Evolutionary conservation across 2,329 filamentous ascomycete species (phyloP), one percentile per base, ranked within the genome.

Genomic region (Allantophomopsis lycopodina): DNA sequence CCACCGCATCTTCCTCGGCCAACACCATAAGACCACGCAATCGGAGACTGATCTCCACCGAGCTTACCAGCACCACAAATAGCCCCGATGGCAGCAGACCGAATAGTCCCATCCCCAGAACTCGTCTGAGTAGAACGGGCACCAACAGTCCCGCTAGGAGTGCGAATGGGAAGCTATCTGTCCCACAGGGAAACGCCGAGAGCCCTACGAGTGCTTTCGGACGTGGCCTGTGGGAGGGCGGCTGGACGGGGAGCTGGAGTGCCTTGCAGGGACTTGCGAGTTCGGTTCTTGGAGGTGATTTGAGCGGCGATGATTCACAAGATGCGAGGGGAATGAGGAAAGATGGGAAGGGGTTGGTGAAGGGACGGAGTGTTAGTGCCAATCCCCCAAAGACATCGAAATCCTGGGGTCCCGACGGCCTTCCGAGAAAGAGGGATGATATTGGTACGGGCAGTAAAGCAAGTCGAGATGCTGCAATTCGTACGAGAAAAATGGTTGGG

Each of bases 401-500:
- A 16, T 42, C 43, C 36, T 56, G 54, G 55, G 54, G 55, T n/a
- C 52, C 53, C 14, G n/a, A 41, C 36, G 17, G 41, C 39, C 28
- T 36, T 44, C 28, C 45, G 45, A 17, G 31, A 36, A 33, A 16
- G 30, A 43, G 44, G 40, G 45, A 43, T 11, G 46, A 43, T 15
- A 68, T 77, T 37, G 73, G 68, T 1, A 63, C 66, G 11, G 74
- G 73, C 7, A 71, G 69, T 32, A 54, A 65, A 18, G 66, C 62
- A 3, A 63, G 73, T 42, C 64, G 72, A 40, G 67, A 77, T 30
- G 64, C 69, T 8, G 65, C 66, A 20, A 55, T 78, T 37, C 72
- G 64, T 47, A 69, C 71, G 14, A 68, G 67, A 42, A 71, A 66
- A 51, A 76, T 63, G 33, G 73, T 70, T 17, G 75, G 71, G 46